These are phyloP conservation scores for Backusella circina DNA, from an alignment of 192 early-diverging fungal species.

Conservation along the genomic window DNA sequence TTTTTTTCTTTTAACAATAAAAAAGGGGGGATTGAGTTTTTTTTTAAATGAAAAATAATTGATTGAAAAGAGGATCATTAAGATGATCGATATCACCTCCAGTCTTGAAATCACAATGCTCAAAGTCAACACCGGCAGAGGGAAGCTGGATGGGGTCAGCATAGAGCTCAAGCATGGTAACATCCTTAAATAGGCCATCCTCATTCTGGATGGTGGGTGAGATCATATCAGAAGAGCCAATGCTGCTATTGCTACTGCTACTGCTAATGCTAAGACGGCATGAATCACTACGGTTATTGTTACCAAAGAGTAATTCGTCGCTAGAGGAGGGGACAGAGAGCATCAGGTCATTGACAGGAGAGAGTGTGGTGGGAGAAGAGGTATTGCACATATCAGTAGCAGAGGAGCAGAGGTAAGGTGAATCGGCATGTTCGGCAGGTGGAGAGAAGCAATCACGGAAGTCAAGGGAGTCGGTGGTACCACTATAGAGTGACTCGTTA, in stretches of 20 bases:
- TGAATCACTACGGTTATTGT: background rate
- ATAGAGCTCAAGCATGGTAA: background rate
- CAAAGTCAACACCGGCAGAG: slow-evolving; percentile 5
- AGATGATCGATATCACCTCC: background rate
- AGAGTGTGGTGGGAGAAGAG: background rate
- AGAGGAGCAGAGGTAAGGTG: background rate
- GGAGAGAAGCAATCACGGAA: slow-evolving; percentile 29
- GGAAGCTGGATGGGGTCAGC: slow-evolving; percentile 6
- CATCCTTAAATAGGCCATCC: background rate
- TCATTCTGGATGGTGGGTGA: background rate
- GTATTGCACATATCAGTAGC: no score
- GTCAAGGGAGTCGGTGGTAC: slow-evolving; percentile 13
- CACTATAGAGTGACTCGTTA: slow-evolving; percentile 9
- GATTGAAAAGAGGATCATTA: slow-evolving; percentile 1
- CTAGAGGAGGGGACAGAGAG: background rate
- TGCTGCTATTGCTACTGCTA: background rate
- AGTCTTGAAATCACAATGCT: slow-evolving; percentile 10
- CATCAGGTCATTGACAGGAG: background rate
- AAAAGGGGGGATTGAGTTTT: background rate
- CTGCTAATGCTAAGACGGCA: background rate
- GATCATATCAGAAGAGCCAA: background rate
- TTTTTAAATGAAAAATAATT: slow-evolving; percentile 1
- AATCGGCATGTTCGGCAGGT: background rate
- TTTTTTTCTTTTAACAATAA: background rate
- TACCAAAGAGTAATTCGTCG: background rate